phyloP scores from a whole-genome alignment of 2,329 filamentous ascomycete species.

The Phialocephala sp. region DNA sequence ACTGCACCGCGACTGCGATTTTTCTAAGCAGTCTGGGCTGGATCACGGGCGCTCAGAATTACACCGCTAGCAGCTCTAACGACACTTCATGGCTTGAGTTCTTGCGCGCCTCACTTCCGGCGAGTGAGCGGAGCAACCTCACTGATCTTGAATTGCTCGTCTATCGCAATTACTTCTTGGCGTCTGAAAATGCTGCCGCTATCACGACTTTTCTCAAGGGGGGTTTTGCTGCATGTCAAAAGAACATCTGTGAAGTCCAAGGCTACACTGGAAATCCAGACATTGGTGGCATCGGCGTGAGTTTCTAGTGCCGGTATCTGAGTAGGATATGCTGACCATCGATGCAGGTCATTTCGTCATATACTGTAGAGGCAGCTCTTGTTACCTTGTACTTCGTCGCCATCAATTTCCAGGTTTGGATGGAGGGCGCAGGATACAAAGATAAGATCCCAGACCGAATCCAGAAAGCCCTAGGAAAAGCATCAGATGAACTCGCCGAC shows the following conservation, averaged over 20 bases:
- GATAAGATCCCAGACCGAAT: background rate
- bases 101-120: slow-evolving; percentile 15
- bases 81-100: slow-evolving; percentile 24
- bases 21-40: slow-evolving; percentile 23
- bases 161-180: slow-evolving; percentile 26
- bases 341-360: slow-evolving; percentile 22
- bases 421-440: background rate
- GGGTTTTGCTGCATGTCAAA: slow-evolving; percentile 14
- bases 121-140: slow-evolving; percentile 6
- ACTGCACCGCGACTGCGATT: slow-evolving; percentile 22
- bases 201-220: slow-evolving; percentile 19
- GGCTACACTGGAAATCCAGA: slow-evolving; percentile 26
- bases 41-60: slow-evolving; percentile 21
- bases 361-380: slow-evolving; percentile 19
- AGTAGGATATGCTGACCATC: background rate
- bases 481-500: slow-evolving; percentile 18
- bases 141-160: slow-evolving; percentile 23
- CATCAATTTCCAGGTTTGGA: slow-evolving; percentile 13
- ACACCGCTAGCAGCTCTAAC: slow-evolving; percentile 16
- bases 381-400: slow-evolving; percentile 24
- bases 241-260: slow-evolving; percentile 22
- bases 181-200: slow-evolving; percentile 11
- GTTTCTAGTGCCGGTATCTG: background rate
- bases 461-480: slow-evolving; percentile 12
- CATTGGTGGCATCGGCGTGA: slow-evolving; percentile 24